Base-by-base conservation (phyloP, 2,329 filamentous ascomycete species). In the Aspergillus nomiae region DNA sequence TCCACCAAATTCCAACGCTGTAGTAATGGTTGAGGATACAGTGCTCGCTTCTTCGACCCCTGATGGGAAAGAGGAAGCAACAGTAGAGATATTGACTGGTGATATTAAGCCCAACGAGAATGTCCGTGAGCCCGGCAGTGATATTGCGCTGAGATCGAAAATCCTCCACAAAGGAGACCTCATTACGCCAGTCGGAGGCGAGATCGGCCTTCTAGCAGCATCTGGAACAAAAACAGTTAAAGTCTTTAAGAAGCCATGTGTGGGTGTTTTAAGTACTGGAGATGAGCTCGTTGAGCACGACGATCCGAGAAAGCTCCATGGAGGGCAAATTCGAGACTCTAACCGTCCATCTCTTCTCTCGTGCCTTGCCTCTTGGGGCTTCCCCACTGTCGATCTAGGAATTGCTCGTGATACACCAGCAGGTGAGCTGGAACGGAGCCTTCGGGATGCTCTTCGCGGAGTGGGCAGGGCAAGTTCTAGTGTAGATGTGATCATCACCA, bases 1-100 rank as follows among this genome's bases (percentile, higher is more conserved):
- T 0, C 95, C 95, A 1, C 89, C 89, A 0, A 92, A 94, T 0
- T 92, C 95, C 2, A 96, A 92, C 30, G 90, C 94, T 0, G 94
- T 99, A 6, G 90, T 97, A 54, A 98, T 96, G 92, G 95, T 99
- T 0, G 95, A 99, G 79, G 95, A 97, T 73, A 99, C 95, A 0
- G 80, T 89, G 0, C 82, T 99, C 5, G 87, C 86, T 64, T 89
- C 86, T 1, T 88, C 87, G 77, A 95, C 92, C 0, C 89, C 91
- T 0, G 92, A 96, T 69, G 91, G 89, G 0, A 84, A 84, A 57
- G 95, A 99, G 78, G 95, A 99, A 77, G 89, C 89, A 56, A 90
- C 93, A 65, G 86, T 99, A 2, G 92, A 96, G 75, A 94, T 99
- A 43, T 82, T 96, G 1, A 92, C 92, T 0, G 88, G 89, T 32